These are phyloP conservation scores for Margaritispora aquatica DNA, from an alignment of 495 filamentous ascomycete genomes.

Conservation along the genomic window DNA sequence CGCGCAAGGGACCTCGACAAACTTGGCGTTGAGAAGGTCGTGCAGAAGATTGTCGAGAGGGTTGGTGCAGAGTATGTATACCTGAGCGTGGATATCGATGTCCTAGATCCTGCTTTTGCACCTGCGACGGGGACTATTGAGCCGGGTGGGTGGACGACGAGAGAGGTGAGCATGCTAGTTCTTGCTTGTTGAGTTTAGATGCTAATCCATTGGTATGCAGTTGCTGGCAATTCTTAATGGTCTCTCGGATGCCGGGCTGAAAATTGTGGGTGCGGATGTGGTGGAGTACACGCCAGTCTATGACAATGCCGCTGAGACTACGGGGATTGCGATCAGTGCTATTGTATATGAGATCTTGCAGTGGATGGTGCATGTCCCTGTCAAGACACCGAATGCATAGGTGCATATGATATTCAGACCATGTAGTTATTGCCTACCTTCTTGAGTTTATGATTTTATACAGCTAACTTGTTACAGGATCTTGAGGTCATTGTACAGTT, in stretches of 20 bases:
- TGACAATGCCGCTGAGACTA: slow-evolving; percentile 25
- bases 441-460: background rate
- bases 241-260: slow-evolving; percentile 50
- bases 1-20: slow-evolving; percentile 77
- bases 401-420: no score
- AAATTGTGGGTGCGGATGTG: slow-evolving; percentile 73
- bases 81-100: slow-evolving; percentile 84
- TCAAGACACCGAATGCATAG: slow-evolving; percentile 11
- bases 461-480: no score
- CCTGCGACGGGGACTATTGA: slow-evolving; percentile 78
- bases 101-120: slow-evolving; percentile 64
- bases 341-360: slow-evolving; percentile 25
- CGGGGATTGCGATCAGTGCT: slow-evolving; percentile 18
- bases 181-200: slow-evolving; percentile 37
- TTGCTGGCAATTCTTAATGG: slow-evolving; percentile 39
- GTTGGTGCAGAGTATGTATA: slow-evolving; percentile 75
- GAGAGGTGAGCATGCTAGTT: slow-evolving; percentile 65
- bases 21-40: slow-evolving; percentile 64
- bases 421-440: no score
- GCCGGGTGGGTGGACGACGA: slow-evolving; percentile 80
- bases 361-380: slow-evolving; percentile 24
- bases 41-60: slow-evolving; percentile 65
- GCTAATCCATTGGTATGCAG: slow-evolving; percentile 23
- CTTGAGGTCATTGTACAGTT: no score
- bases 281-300: slow-evolving; percentile 53